A percentile compares a stretch with the other conserved stretches of the same genome.
These are phyloP conservation scores for Sanghuangporus baumii DNA, from an alignment of 1,284 basidiomycete species.

Conservation along the genomic window DNA sequence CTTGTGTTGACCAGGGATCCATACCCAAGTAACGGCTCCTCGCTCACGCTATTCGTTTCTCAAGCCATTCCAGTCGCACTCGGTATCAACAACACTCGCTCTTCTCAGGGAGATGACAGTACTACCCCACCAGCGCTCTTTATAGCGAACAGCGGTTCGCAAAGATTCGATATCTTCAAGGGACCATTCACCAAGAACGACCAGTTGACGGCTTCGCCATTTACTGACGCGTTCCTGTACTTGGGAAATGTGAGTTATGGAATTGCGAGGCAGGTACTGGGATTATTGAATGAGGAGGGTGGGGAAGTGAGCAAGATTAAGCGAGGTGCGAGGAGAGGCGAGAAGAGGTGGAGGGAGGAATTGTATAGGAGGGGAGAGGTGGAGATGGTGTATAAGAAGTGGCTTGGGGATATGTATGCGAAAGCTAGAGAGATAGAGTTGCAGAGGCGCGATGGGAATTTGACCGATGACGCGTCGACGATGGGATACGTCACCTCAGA, in stretches of 20 bases:
- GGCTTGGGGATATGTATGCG: conserved; percentile 47
- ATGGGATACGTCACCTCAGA: conserved; percentile 69
- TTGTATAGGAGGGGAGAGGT: conserved; percentile 48
- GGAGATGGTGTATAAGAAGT: conserved; percentile 43
- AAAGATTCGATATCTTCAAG: not conserved
- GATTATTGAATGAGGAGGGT: not conserved
- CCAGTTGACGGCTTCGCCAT: not conserved
- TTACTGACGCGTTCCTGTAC: not conserved
- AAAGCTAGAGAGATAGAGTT: not conserved
- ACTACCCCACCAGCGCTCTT: not conserved
- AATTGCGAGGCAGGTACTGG: not conserved
- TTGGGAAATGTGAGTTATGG: not conserved
- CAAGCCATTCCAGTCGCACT: not conserved
- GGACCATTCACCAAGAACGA: not conserved
- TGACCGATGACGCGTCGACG: not conserved
- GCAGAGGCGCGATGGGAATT: not conserved
- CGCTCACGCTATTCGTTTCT: conserved; percentile 52
- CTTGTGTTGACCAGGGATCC: conserved; percentile 36
- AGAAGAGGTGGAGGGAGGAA: not conserved
- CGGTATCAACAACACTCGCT: conserved; percentile 26
- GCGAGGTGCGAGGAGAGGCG: not conserved
- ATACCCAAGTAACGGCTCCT: conserved; percentile 60
- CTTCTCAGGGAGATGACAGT: conserved; percentile 36
- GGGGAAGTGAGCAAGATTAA: not conserved
- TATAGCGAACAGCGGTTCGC: not conserved